Conservation (phyloP, 2,329 filamentous ascomycete genomes). For the Scytalidium lignicola region DNA sequence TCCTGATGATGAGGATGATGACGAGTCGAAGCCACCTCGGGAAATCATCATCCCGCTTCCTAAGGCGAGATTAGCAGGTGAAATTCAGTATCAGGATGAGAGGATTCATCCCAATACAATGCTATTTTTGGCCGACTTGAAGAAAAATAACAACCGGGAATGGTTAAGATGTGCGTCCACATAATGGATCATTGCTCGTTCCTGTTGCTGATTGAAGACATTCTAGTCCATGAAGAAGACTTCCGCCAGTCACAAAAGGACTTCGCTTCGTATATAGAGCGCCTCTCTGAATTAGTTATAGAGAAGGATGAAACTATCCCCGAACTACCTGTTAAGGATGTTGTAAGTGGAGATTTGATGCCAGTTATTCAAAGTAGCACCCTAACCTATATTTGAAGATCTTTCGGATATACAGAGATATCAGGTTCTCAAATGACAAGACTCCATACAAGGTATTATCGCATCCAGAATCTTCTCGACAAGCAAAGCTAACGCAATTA, state of each 20-base stretch:
- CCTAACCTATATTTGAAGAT: conserved; percentile 32
- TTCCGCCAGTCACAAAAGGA: conserved; percentile 75
- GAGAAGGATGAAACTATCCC: conserved; percentile 77
- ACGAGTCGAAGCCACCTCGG: conserved; percentile 1
- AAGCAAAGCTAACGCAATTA: background rate
- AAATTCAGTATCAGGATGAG: conserved; percentile 45
- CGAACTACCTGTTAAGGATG: conserved; percentile 78
- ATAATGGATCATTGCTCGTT: conserved; percentile 6
- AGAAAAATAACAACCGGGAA: conserved; percentile 51
- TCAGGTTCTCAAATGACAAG: conserved; percentile 77
- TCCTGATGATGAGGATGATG: background rate
- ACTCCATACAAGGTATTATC: conserved; percentile 76
- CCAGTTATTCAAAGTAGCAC: background rate
- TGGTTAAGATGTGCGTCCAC: conserved; percentile 51
- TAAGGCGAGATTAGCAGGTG: conserved; percentile 35
- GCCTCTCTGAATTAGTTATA: conserved; percentile 63
- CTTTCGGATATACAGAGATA: conserved; percentile 82
- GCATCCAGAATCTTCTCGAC: conserved; percentile 5
- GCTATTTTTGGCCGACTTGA: conserved; percentile 52
- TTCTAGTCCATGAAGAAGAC: conserved; percentile 69
- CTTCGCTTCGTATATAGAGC: conserved; percentile 74
- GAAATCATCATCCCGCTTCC: conserved; percentile 34
- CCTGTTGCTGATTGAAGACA: background rate
- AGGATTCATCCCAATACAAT: conserved; percentile 54
- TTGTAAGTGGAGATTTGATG: conserved; percentile 30